Evolutionary conservation across 129 eudicot species (phyloP).

Genomic region (Dittrichia graveolens): DNA sequence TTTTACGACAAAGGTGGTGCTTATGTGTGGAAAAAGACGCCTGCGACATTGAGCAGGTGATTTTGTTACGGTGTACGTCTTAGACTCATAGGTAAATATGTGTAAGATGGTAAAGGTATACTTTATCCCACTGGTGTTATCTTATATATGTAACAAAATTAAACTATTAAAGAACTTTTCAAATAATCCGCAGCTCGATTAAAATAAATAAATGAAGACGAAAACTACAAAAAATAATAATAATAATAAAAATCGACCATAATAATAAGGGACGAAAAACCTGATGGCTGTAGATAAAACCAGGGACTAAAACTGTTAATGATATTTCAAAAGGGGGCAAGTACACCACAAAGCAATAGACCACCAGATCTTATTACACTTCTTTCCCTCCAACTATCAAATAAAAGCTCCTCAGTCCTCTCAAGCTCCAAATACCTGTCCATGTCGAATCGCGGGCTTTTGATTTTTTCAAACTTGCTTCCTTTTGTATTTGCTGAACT

Average conservation of each 20-base stretch:
- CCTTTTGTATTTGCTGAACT: constrained; percentile 31
- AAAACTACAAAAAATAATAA: not conserved
- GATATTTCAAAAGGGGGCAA: constrained; percentile 13
- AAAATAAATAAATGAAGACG: no score
- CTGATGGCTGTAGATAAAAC: not conserved
- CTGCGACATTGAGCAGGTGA: no score
- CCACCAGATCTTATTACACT: constrained; percentile 55
- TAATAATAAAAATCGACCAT: not conserved
- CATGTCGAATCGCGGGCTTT: constrained; percentile 42
- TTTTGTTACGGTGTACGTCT: no score
- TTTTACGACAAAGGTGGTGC: no score
- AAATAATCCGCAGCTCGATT: no score
- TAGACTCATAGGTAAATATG: no score
- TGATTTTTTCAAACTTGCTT: constrained; percentile 25
- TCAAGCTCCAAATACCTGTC: constrained; percentile 44
- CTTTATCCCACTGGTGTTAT: no score
- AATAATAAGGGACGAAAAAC: not conserved
- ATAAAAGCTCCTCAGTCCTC: constrained; percentile 51
- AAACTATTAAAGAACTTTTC: no score
- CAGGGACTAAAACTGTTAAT: constrained; percentile 19
- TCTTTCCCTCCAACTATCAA: constrained; percentile 61
- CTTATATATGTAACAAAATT: no score
- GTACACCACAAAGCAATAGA: constrained; percentile 51
- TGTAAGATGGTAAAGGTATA: no score
- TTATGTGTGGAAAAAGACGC: no score